phyloP scores from a whole-genome alignment of 176 grass and related monocot species.

The Eleusine coracana region DNA sequence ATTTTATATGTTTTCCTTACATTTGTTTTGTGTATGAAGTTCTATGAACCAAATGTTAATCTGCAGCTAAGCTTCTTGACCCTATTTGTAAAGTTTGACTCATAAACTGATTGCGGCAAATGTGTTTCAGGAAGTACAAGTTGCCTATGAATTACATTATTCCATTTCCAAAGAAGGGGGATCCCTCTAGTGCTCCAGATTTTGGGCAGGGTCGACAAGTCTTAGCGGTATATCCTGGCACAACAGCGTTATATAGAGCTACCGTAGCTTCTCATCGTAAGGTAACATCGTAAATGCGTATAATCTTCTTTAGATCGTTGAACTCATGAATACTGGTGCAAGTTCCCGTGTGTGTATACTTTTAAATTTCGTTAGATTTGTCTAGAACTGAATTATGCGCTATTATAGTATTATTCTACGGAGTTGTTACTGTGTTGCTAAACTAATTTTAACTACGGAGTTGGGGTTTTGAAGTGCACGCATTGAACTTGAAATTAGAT shows the following conservation, averaged over 20 bases:
- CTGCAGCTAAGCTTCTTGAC: slow-evolving; percentile 16
- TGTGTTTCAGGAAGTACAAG: slow-evolving; percentile 78
- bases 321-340: slow-evolving; percentile 21
- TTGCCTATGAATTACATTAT: slow-evolving; percentile 80
- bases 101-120: slow-evolving; percentile 31
- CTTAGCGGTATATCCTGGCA: slow-evolving; percentile 93
- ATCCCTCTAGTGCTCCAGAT: slow-evolving; percentile 90
- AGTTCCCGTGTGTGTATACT: slow-evolving; percentile 4
- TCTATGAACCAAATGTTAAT: not conserved
- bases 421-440: slow-evolving; percentile 18
- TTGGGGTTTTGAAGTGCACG: slow-evolving; percentile 11
- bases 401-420: slow-evolving; percentile 16
- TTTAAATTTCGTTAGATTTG: slow-evolving; percentile 13
- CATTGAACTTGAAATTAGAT: slow-evolving; percentile 3
- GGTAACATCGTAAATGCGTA: slow-evolving; percentile 55
- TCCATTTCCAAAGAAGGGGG: slow-evolving; percentile 92
- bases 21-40: not conserved
- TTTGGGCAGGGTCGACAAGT: slow-evolving; percentile 82
- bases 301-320: slow-evolving; percentile 1
- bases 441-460: slow-evolving; percentile 8
- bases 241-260: slow-evolving; percentile 95
- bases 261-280: slow-evolving; percentile 90
- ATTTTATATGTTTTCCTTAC: slow-evolving; percentile 8
- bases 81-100: slow-evolving; percentile 23
- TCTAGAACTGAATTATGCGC: slow-evolving; percentile 5